phyloP scores from a whole-genome alignment of 768 basidiomycete genomes.

The Tricholoma bakamatsutake region DNA sequence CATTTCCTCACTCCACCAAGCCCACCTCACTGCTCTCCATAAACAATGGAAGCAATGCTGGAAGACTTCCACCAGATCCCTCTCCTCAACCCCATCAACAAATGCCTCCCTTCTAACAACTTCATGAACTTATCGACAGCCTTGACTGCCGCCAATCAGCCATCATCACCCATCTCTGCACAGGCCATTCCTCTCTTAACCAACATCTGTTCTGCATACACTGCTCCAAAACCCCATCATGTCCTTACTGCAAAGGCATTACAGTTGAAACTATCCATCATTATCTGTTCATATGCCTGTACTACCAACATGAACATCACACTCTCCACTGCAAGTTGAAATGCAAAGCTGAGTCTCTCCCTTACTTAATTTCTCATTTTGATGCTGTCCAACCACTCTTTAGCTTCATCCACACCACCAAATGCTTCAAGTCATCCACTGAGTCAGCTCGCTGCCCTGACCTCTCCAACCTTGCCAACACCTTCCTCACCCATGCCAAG shows the following conservation, averaged over 20 bases:
- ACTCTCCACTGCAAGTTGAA: background rate
- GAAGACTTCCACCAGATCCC: constrained; percentile 4
- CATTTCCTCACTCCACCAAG: background rate
- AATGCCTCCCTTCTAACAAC: constrained; percentile 6
- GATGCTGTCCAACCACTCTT: constrained; percentile 1
- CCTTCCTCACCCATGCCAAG: background rate
- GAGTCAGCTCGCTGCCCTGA: background rate
- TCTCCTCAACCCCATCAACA: constrained; percentile 6
- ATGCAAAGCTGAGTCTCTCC: constrained; percentile 8
- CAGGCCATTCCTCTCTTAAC: constrained; percentile 3
- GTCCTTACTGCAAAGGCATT: constrained; percentile 12
- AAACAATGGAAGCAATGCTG: constrained; percentile 7
- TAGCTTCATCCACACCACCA: constrained; percentile 5
- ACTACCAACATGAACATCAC: constrained; percentile 7
- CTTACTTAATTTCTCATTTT: background rate
- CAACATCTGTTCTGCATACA: constrained; percentile 21
- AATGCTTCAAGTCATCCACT: background rate
- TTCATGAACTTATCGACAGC: background rate
- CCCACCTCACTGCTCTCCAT: background rate
- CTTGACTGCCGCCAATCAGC: constrained; percentile 5
- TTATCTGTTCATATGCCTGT: constrained; percentile 4
- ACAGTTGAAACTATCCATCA: constrained; percentile 2
- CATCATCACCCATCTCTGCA: constrained; percentile 25
- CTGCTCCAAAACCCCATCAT: constrained; percentile 9
- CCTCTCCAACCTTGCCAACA: background rate